phyloP scores from a whole-genome alignment of 768 basidiomycete species.

The Dacryopinax primogenitus region DNA sequence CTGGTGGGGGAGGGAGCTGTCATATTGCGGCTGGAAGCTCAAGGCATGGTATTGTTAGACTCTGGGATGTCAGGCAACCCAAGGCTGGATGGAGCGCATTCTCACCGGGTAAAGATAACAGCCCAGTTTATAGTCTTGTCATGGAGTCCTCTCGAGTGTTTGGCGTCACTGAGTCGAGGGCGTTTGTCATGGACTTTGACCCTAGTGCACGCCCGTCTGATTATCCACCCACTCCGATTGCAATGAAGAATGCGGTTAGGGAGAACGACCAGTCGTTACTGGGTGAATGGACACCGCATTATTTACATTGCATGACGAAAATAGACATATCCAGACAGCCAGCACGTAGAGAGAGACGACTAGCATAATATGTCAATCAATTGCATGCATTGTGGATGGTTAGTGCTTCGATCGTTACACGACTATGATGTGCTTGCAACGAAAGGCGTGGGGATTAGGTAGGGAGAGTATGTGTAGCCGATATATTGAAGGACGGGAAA shows the following conservation, averaged over 20 bases:
- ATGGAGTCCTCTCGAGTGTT: conserved; percentile 69
- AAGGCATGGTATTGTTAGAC: conserved; percentile 60
- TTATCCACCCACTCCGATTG: background rate
- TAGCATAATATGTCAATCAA: background rate
- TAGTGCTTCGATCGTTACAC: conserved; percentile 5
- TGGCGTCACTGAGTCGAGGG: conserved; percentile 61
- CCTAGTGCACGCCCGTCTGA: conserved; percentile 30
- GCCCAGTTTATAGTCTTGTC: conserved; percentile 61
- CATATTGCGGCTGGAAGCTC: conserved; percentile 67
- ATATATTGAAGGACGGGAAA: background rate
- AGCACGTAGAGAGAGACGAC: background rate
- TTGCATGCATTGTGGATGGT: background rate
- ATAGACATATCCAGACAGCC: background rate
- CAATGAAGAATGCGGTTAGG: background rate
- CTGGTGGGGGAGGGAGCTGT: conserved; percentile 53
- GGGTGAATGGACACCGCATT: conserved; percentile 5
- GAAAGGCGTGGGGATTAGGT: background rate
- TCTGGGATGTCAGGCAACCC: conserved; percentile 66
- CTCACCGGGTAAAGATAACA: conserved; percentile 54
- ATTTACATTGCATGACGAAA: background rate
- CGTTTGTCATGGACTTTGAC: conserved; percentile 72
- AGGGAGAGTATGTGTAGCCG: background rate
- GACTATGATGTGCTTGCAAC: background rate
- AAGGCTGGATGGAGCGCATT: conserved; percentile 60
- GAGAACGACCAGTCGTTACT: background rate